Percentiles rank a stretch among this genome's conserved stretches.
phyloP scores from a whole-genome alignment of 805 yeast species.

The Cyberlindnera nakhonratchasimensis region DNA sequence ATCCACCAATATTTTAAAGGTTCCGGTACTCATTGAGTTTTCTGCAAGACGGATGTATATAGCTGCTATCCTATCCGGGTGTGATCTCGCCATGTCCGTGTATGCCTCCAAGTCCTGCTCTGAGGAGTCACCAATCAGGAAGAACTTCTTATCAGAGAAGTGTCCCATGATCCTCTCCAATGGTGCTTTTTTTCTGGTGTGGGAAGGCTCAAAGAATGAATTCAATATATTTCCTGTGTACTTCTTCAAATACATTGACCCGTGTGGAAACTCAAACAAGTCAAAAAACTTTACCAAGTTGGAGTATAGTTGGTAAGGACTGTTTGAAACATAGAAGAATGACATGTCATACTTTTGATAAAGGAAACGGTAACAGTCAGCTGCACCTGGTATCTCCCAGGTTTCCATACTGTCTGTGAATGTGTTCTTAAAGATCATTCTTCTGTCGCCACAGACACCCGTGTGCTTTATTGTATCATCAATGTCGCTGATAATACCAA shows the following conservation, averaged over 20 bases:
- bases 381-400: constrained; percentile 74
- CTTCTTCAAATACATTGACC: constrained; percentile 84
- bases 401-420: constrained; percentile 60
- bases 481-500: constrained; percentile 81
- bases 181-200: constrained; percentile 70
- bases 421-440: constrained; percentile 76
- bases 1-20: constrained; percentile 26
- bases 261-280: constrained; percentile 59
- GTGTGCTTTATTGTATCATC: constrained; percentile 93
- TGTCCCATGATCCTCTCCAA: constrained; percentile 62
- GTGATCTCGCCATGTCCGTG: constrained; percentile 56
- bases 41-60: constrained; percentile 80
- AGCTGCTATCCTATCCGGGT: constrained; percentile 63
- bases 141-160: constrained; percentile 73
- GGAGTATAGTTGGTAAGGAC: constrained; percentile 83
- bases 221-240: constrained; percentile 78
- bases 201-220: constrained; percentile 82
- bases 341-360: constrained; percentile 40
- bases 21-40: constrained; percentile 55
- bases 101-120: constrained; percentile 95
- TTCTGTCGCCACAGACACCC: constrained; percentile 85
- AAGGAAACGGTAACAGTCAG: constrained; percentile 65
- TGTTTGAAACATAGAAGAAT: constrained; percentile 93
- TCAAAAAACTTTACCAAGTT: constrained; percentile 47
- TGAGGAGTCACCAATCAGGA: constrained; percentile 92